Evolutionary conservation across 331 rosid genomes (phyloP).

Genomic region (Telfairia occidentalis): DNA sequence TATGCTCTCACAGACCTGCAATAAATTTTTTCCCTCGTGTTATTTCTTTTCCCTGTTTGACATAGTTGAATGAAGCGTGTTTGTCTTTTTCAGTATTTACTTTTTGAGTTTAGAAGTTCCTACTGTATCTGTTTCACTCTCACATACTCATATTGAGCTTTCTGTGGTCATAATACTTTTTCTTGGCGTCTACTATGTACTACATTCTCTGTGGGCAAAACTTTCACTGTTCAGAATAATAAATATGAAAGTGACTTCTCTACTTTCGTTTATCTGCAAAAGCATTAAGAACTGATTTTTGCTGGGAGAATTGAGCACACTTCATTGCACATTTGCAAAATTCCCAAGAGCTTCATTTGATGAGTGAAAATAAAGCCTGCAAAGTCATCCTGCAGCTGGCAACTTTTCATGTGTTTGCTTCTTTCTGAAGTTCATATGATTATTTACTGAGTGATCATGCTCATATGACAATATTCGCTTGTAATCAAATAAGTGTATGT

Average conservation of each 20-base stretch:
- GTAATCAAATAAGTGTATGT: neutral
- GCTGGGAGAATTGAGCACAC: neutral
- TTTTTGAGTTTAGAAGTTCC: neutral
- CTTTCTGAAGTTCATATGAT: neutral
- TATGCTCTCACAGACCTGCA: neutral
- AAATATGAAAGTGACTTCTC: neutral
- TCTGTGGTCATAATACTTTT: neutral
- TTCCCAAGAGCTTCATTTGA: neutral
- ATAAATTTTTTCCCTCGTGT: neutral
- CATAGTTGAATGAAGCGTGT: neutral
- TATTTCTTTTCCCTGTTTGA: neutral
- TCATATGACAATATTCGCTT: neutral
- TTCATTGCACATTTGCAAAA: neutral
- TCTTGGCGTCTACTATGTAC: neutral
- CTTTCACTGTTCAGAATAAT: neutral
- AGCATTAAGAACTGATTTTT: neutral
- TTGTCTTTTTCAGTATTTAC: neutral
- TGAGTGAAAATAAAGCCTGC: neutral
- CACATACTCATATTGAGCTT: neutral
- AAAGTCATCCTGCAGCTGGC: neutral
- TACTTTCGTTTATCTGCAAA: neutral
- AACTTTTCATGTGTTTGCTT: neutral
- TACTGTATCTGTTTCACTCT: neutral
- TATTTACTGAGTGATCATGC: neutral
- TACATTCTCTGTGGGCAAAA: neutral